Percentiles rank a stretch among this genome's conserved stretches.
Conservation (phyloP, 306 rosid genomes). For the Senna tora region DNA sequence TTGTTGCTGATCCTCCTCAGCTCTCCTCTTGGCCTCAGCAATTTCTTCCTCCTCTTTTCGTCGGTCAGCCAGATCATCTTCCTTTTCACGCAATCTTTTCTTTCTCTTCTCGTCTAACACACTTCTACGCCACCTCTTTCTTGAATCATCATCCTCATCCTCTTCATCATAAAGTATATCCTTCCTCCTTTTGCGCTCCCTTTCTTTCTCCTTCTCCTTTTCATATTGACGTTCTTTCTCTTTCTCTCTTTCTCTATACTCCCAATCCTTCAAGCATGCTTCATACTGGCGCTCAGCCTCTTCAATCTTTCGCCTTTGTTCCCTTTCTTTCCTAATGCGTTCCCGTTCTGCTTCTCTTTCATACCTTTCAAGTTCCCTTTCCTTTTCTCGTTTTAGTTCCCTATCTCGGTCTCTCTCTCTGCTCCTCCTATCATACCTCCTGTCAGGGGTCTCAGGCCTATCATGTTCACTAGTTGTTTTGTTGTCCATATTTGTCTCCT, state of each 20-base stretch:
- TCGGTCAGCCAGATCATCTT: slow-evolving; percentile 81
- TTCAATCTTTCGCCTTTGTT: slow-evolving; percentile 86
- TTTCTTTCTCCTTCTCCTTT: slow-evolving; percentile 91
- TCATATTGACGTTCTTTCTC: slow-evolving; percentile 94
- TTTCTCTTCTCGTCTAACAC: slow-evolving; percentile 87
- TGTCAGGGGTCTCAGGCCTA: slow-evolving; percentile 85
- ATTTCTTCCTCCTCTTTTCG: slow-evolving; percentile 89
- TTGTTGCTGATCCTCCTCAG: slow-evolving; percentile 75
- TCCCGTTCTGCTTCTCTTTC: slow-evolving; percentile 99
- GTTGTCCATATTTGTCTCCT: slow-evolving; percentile 63
- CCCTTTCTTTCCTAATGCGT: slow-evolving; percentile 91
- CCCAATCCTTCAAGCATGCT: slow-evolving; percentile 91
- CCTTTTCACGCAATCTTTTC: slow-evolving; percentile 85
- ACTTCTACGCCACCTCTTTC: slow-evolving; percentile 94
- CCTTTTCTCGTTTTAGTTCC: slow-evolving; percentile 89
- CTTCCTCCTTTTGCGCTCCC: slow-evolving; percentile 90
- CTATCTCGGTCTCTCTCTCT: slow-evolving; percentile 91
- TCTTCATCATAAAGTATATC: slow-evolving; percentile 90
- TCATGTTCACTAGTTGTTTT: slow-evolving; percentile 73
- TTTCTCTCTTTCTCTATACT: slow-evolving; percentile 90
- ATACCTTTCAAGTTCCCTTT: slow-evolving; percentile 91
- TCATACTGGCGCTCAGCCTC: slow-evolving; percentile 91
- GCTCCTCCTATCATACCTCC: slow-evolving; percentile 83
- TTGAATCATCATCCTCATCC: slow-evolving; percentile 92
- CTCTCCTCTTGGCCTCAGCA: slow-evolving; percentile 77